Evolutionary conservation across 495 filamentous ascomycete species (phyloP).

Genomic region (Bombardia bombarda): DNA sequence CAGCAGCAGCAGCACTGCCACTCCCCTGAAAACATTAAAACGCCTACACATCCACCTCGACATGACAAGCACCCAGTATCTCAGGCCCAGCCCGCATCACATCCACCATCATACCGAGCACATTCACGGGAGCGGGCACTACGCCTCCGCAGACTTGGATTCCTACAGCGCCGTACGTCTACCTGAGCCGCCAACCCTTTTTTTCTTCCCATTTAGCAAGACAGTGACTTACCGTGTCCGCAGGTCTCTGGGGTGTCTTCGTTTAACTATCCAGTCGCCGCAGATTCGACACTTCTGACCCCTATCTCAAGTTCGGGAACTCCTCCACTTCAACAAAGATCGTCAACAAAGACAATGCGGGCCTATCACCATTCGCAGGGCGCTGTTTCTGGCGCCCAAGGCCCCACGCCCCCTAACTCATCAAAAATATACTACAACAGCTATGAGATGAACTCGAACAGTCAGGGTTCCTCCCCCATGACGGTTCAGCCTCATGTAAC

Average conservation of each 20-base stretch:
- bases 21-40: constrained; percentile 9
- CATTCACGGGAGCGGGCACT: constrained; percentile 15
- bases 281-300: constrained; percentile 38
- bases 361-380: constrained; percentile 22
- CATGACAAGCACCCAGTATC: constrained; percentile 24
- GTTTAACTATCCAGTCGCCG: constrained; percentile 34
- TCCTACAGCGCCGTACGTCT: constrained; percentile 25
- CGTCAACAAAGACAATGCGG: constrained; percentile 25
- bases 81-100: constrained; percentile 16
- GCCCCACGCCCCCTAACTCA: constrained; percentile 35
- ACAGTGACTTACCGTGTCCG: constrained; percentile 2
- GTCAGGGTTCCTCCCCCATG: constrained; percentile 30
- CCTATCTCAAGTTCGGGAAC: constrained; percentile 37
- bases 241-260: constrained; percentile 31
- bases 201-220: background rate
- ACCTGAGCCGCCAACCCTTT: background rate
- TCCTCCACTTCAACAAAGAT: constrained; percentile 32
- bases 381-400: constrained; percentile 24
- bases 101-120: constrained; percentile 11
- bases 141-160: constrained; percentile 19
- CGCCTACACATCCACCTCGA: constrained; percentile 19
- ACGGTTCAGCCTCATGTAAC: constrained; percentile 21
- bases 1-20: constrained; percentile 2
- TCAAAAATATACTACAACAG: constrained; percentile 32
- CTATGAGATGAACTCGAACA: constrained; percentile 22